Conservation (phyloP, 208 protist species). For the Leptomonas seymouri region DNA sequence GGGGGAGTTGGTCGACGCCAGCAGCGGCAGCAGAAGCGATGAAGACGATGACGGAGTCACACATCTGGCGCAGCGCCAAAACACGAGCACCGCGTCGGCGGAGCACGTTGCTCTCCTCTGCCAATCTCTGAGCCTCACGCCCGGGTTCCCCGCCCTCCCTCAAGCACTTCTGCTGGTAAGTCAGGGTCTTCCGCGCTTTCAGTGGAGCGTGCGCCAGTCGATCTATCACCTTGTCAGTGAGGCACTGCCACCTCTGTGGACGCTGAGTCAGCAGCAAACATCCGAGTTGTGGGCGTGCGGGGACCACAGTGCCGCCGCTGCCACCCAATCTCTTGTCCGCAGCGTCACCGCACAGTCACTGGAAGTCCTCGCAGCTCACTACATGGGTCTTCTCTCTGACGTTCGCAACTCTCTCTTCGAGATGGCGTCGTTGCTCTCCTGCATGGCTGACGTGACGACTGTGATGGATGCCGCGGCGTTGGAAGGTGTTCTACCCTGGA, state of each 20-base stretch:
- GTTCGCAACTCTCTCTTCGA: constrained; percentile 27
- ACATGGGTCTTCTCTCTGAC: constrained; percentile 11
- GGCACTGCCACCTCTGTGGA: constrained; percentile 21
- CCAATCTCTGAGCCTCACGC: constrained; percentile 8
- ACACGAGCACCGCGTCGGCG: not conserved
- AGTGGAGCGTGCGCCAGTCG: constrained; percentile 31
- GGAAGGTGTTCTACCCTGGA: constrained; percentile 30
- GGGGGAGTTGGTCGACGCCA: constrained; percentile 14
- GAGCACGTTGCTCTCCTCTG: constrained; percentile 6
- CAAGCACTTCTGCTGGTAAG: constrained; percentile 11
- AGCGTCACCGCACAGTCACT: constrained; percentile 22
- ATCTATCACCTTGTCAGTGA: constrained; percentile 32
- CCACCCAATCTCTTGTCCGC: not conserved
- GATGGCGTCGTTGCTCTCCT: constrained; percentile 43
- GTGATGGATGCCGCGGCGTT: constrained; percentile 24
- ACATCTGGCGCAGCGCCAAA: not conserved
- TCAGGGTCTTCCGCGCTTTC: constrained; percentile 4
- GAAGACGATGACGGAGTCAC: not conserved
- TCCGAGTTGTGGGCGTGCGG: not conserved
- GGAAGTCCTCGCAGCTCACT: constrained; percentile 29
- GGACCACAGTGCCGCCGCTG: not conserved
- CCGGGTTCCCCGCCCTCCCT: constrained; percentile 3
- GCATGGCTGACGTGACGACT: constrained; percentile 38
- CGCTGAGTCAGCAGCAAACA: not conserved
- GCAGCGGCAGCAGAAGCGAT: not conserved